phyloP scores from a whole-genome alignment of 2,329 filamentous ascomycete species.

The Macrophomina phaseolina region DNA sequence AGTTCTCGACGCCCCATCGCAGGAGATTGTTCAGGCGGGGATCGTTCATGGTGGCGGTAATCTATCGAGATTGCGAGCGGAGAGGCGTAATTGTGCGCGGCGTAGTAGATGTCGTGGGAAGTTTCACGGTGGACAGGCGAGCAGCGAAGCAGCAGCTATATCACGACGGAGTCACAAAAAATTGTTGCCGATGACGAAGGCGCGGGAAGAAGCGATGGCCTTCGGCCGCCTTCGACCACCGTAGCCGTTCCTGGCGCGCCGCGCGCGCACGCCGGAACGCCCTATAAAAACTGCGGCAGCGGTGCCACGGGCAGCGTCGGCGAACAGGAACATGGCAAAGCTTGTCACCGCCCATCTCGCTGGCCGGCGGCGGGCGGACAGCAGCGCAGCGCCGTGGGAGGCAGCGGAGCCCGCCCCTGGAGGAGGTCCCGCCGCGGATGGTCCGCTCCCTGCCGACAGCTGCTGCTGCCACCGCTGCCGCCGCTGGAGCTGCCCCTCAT shows the following conservation, averaged over 20 bases:
- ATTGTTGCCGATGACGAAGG: conserved; percentile 28
- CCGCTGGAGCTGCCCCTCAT: conserved; percentile 38
- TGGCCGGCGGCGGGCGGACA: conserved; percentile 6
- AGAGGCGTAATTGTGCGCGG: neutral
- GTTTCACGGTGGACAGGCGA: conserved; percentile 8
- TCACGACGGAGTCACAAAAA: conserved; percentile 12
- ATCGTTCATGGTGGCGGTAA: conserved; percentile 53
- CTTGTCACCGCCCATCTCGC: conserved; percentile 15
- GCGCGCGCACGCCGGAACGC: conserved; percentile 4
- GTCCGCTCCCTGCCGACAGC: conserved; percentile 23
- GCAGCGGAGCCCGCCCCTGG: conserved; percentile 22
- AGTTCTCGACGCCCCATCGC: conserved; percentile 77
- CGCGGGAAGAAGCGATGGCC: conserved; percentile 27
- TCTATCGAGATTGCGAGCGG: conserved; percentile 8
- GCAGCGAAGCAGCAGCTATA: conserved; percentile 4
- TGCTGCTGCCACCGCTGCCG: conserved; percentile 19
- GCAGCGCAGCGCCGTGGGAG: conserved; percentile 12
- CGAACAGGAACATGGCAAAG: conserved; percentile 11
- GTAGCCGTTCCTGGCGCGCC: conserved; percentile 1
- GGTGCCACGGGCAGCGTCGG: neutral
- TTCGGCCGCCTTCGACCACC: conserved; percentile 32
- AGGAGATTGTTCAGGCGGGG: conserved; percentile 76
- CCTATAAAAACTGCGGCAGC: neutral
- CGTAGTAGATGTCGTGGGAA: neutral
- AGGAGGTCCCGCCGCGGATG: conserved; percentile 18